Evolutionary conservation across 768 basidiomycete genomes (phyloP), one percentile per base, ranked within the genome.

Genomic region (Naematelia encephala): DNA sequence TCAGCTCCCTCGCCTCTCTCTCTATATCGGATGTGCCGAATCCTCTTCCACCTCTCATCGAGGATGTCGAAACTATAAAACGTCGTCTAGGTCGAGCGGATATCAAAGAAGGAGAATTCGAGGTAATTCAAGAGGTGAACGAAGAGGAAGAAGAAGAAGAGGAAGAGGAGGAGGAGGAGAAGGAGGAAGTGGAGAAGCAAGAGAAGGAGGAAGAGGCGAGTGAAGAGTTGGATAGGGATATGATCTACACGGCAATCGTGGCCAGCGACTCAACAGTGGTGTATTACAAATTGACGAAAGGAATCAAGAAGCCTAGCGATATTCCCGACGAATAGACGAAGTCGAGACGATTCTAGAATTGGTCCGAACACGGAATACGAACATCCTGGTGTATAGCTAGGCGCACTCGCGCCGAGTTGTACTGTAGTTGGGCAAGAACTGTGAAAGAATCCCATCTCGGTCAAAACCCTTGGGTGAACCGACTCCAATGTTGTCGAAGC

Each of bases 241-340:
- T 67, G 43, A 56, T 77, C 27, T 77, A 74, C 54, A 61, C 72
- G 13, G 71, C 72, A 3, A 73, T 77, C 23, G 66, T 66, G 10
- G 70, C 73, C 2, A 60, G 64, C 2, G 75, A 77, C 49, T 72
- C 70, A 2, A 74, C 73, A 1, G 70, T 75, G 0, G 75, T 77
- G 0, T 77, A 77, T 56, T 77, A 77, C 55, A 75, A 72, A 51
- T 53, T 77, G 10, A 62, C 65, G 8, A 74, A 71, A 53, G 75
- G 75, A 4, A 75, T 77, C 56, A 75, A 75, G 61, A 77, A 77
- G 51, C 75, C 75, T 5, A 66, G 67, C 30, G 75, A 77, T 63
- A 68, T 77, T 26, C 75, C 75, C 5, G 75, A 77, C 57, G 75
- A 77, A 58, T 75, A 59, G 34, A n/a, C n/a, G n/a, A n/a, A n/a